Conservation (phyloP, 495 filamentous ascomycete genomes). For the Penicillium paxilli region DNA sequence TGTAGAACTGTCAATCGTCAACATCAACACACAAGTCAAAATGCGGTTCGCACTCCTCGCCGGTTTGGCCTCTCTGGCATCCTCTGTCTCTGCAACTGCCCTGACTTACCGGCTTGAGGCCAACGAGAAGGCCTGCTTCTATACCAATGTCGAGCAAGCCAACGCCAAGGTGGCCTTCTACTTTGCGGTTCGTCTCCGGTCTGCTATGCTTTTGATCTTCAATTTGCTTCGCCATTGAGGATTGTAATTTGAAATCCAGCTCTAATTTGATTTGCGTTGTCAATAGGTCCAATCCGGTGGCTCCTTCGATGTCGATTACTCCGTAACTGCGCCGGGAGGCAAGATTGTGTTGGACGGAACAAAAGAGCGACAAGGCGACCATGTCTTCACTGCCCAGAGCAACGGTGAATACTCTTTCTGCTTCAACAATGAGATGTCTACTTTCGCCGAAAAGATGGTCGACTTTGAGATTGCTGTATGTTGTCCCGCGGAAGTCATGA, state of each 20-base stretch:
- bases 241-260: background rate
- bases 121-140: constrained; percentile 97
- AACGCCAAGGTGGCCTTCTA: constrained; percentile 96
- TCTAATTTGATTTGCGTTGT: background rate
- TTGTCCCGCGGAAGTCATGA: constrained; percentile 9
- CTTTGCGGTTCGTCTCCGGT: constrained; percentile 76
- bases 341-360: constrained; percentile 82
- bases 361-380: constrained; percentile 96
- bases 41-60: constrained; percentile 46
- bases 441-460: constrained; percentile 95
- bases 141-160: constrained; percentile 62
- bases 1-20: constrained; percentile 5
- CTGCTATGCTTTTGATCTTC: background rate
- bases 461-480: constrained; percentile 97
- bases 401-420: constrained; percentile 95
- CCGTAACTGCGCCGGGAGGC: constrained; percentile 77
- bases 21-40: constrained; percentile 14
- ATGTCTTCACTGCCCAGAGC: constrained; percentile 94
- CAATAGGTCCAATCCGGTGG: constrained; percentile 90
- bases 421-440: constrained; percentile 98
- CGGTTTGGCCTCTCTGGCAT: constrained; percentile 65
- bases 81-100: constrained; percentile 71
- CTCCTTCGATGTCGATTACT: constrained; percentile 94
- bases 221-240: background rate
- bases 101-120: constrained; percentile 90